phyloP scores from a whole-genome alignment of 1,284 basidiomycete species.

The Cystobasidium pallidum region DNA sequence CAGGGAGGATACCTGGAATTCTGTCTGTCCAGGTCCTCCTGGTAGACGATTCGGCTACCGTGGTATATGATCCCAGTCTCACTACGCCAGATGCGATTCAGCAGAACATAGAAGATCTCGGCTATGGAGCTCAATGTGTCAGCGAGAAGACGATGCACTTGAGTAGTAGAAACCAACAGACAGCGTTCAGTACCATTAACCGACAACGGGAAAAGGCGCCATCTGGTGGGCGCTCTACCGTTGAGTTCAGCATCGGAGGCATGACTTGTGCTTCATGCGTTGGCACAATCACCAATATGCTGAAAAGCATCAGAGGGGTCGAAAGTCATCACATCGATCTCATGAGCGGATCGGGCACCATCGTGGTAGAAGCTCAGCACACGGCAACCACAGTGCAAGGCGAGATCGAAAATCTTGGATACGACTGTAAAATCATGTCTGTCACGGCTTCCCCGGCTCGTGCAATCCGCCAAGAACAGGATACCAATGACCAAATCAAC shows the following conservation, averaged over 20 bases:
- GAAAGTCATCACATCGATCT: conserved; percentile 50
- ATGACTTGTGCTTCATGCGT: conserved; percentile 55
- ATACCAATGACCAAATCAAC: not conserved
- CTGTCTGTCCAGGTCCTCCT: conserved; percentile 62
- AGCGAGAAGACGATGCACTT: too few species aligned
- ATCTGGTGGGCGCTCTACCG: conserved; percentile 54
- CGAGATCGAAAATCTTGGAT: conserved; percentile 57
- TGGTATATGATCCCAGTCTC: conserved; percentile 58
- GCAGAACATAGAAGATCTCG: conserved; percentile 63
- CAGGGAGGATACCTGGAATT: conserved; percentile 62
- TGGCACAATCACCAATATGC: conserved; percentile 51
- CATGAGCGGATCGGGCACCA: conserved; percentile 48
- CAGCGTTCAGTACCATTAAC: conserved; percentile 32
- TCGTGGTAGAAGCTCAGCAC: conserved; percentile 47
- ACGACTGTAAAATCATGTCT: conserved; percentile 53
- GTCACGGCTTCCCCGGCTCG: conserved; percentile 40
- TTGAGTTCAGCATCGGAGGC: conserved; percentile 22
- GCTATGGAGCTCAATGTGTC: conserved; percentile 65
- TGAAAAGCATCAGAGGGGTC: conserved; percentile 49
- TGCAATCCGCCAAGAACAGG: not conserved
- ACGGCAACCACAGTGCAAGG: conserved; percentile 47
- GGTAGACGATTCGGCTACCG: conserved; percentile 61
- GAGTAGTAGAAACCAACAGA: conserved; percentile 60
- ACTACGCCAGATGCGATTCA: conserved; percentile 57
- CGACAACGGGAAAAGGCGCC: not conserved